Percentiles rank a stretch among this genome's conserved stretches.
Evolutionary conservation across 2,329 filamentous ascomycete species (phyloP).

Genomic region (Didymosphaeria variabile): DNA sequence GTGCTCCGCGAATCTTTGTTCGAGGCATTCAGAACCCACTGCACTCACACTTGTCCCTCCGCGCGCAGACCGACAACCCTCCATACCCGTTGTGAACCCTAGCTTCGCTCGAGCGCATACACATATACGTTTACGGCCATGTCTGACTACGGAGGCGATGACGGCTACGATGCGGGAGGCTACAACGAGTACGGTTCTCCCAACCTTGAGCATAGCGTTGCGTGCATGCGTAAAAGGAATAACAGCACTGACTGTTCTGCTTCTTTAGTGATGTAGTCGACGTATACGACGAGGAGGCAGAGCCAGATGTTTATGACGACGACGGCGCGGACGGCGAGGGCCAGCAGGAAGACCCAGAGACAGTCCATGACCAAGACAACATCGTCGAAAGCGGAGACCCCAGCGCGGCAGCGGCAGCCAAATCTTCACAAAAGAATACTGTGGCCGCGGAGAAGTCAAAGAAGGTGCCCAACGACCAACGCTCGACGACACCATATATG

Average conservation of each 20-base stretch:
- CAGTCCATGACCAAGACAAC: conserved; percentile 44
- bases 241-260: conserved; percentile 24
- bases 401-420: conserved; percentile 56
- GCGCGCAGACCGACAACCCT: conserved; percentile 4
- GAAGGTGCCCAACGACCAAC: conserved; percentile 87
- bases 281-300: conserved; percentile 68
- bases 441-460: conserved; percentile 73
- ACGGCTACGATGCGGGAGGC: conserved; percentile 43
- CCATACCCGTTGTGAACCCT: neutral
- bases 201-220: conserved; percentile 4
- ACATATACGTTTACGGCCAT: conserved; percentile 38
- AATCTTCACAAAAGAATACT: conserved; percentile 59
- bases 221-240: conserved; percentile 4
- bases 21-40: conserved; percentile 13
- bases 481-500: conserved; percentile 97
- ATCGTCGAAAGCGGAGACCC: conserved; percentile 62
- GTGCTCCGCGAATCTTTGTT: conserved; percentile 21
- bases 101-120: neutral
- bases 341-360: conserved; percentile 45
- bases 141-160: conserved; percentile 58
- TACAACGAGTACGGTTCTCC: conserved; percentile 39
- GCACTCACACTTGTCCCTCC: neutral
- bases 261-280: conserved; percentile 49
- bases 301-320: conserved; percentile 72
- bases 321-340: conserved; percentile 65